Evolutionary conservation across 805 yeast species (phyloP).

Genomic region (Saturnispora gosingensis): DNA sequence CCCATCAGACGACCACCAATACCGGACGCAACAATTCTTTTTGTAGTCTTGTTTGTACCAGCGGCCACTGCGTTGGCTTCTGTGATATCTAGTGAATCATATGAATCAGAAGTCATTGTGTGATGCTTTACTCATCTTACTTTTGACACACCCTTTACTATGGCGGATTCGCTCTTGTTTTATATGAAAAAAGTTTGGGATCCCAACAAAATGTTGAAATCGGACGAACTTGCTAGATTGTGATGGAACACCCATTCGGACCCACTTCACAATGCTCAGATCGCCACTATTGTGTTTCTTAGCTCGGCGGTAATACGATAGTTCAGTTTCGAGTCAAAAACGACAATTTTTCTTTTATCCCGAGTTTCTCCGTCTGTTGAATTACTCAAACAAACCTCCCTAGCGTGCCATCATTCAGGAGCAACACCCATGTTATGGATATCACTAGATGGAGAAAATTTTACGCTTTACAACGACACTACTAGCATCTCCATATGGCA

Average conservation of each 20-base stretch:
- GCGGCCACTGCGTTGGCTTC: conserved; percentile 74
- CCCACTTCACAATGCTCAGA: not conserved
- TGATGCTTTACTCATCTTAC: not conserved
- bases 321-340: not conserved
- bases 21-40: conserved; percentile 71
- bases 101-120: not conserved
- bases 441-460: not conserved
- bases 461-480: not conserved
- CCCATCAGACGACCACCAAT: conserved; percentile 75
- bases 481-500: not conserved
- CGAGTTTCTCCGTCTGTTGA: not conserved
- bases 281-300: not conserved
- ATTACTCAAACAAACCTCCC: not conserved
- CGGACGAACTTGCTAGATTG: not conserved
- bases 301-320: not conserved
- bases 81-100: conserved; percentile 46
- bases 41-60: conserved; percentile 62
- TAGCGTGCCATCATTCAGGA: not conserved
- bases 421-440: not conserved
- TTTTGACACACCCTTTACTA: no score
- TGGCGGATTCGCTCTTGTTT: not conserved
- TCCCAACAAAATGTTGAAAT: not conserved
- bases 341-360: not conserved
- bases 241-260: not conserved
- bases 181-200: not conserved